Evolutionary conservation across 1,284 basidiomycete species (phyloP).

Genomic region (Prillingera fragicola): DNA sequence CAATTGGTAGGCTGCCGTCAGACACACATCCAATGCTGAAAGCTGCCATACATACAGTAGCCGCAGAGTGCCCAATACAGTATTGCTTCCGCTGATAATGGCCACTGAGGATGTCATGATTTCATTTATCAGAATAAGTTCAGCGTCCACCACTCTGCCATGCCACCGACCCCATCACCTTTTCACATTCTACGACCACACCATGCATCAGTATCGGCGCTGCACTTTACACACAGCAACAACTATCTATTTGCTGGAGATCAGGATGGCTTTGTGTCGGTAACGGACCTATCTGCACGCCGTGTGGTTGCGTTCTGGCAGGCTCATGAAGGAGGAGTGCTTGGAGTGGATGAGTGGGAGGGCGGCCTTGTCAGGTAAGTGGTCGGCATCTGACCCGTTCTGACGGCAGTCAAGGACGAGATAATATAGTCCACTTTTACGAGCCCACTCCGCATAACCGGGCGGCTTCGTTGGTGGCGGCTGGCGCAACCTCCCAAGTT

Average conservation of each 20-base stretch:
- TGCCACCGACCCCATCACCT: conserved; percentile 52
- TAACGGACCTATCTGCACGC: conserved; percentile 66
- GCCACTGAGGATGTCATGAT: too few species aligned
- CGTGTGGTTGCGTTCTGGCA: conserved; percentile 67
- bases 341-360: conserved; percentile 70
- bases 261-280: conserved; percentile 58
- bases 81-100: too few species aligned
- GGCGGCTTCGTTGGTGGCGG: conserved; percentile 56
- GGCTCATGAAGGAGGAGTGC: conserved; percentile 67
- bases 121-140: too few species aligned
- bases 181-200: conserved; percentile 71
- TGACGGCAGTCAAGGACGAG: conserved; percentile 66
- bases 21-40: too few species aligned
- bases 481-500: conserved; percentile 11
- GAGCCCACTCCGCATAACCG: conserved; percentile 53
- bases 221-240: conserved; percentile 61
- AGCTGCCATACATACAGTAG: too few species aligned
- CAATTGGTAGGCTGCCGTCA: too few species aligned
- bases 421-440: conserved; percentile 55
- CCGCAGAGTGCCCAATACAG: too few species aligned
- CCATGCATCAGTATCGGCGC: conserved; percentile 53
- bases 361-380: conserved; percentile 64
- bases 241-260: conserved; percentile 77
- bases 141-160: too few species aligned
- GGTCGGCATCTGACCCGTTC: not conserved